Evolutionary conservation across 163 green algal genomes (phyloP).

Genomic region (Chlamydomonas reinhardtii): DNA sequence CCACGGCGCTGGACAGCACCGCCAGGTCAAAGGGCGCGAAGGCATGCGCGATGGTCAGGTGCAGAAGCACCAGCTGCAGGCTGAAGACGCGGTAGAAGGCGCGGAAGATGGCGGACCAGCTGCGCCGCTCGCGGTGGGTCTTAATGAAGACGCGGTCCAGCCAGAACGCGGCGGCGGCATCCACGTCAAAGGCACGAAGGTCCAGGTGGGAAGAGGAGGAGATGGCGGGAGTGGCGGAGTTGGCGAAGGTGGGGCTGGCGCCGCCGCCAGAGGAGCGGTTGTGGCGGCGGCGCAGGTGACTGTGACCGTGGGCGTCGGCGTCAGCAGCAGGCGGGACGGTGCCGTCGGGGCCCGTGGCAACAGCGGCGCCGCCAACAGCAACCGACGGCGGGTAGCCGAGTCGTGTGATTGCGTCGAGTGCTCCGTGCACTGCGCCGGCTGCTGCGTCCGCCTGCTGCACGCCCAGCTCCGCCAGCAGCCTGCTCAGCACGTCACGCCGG

Average conservation of each 20-base stretch:
- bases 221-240: too few species aligned
- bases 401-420: not conserved
- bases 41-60: slow-evolving; percentile 45
- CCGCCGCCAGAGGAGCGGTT: too few species aligned
- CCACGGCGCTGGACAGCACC: slow-evolving; percentile 41
- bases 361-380: too few species aligned
- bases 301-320: too few species aligned
- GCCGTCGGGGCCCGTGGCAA: too few species aligned
- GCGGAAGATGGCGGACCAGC: slow-evolving; percentile 50
- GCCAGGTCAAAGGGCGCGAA: slow-evolving; percentile 4
- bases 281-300: too few species aligned
- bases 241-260: too few species aligned
- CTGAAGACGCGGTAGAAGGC: slow-evolving; percentile 62
- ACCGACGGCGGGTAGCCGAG: slow-evolving; percentile 1
- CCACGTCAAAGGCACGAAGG: not conserved
- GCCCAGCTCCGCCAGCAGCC: slow-evolving; percentile 16
- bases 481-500: slow-evolving; percentile 11
- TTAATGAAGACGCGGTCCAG: slow-evolving; percentile 56
- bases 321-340: too few species aligned
- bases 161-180: slow-evolving; percentile 37
- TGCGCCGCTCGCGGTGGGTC: slow-evolving; percentile 59
- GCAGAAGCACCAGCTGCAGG: slow-evolving; percentile 55
- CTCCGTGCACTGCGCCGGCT: not conserved
- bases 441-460: not conserved
- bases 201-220: not conserved